These are phyloP conservation scores for Penicillium sp. DNA, from an alignment of 2,329 filamentous ascomycete genomes.

Conservation along the genomic window DNA sequence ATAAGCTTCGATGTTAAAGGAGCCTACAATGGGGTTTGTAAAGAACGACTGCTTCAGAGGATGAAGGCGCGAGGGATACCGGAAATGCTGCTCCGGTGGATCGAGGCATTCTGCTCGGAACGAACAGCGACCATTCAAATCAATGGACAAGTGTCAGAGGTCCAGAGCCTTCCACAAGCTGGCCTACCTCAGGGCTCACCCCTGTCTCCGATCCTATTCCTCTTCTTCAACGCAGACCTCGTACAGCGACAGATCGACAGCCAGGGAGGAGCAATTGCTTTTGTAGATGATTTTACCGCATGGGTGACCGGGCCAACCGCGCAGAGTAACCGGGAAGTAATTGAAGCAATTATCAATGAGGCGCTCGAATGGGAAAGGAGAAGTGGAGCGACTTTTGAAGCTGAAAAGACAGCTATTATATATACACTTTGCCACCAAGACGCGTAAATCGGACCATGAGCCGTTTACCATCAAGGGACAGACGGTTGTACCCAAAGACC, in stretches of 20 bases:
- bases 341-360: conserved; percentile 17
- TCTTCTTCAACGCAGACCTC: conserved; percentile 21
- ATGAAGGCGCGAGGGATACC: no score
- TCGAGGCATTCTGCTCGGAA: no score
- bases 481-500: conserved; percentile 11
- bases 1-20: no score
- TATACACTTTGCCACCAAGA: conserved; percentile 34
- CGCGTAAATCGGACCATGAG: conserved; percentile 17
- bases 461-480: conserved; percentile 22
- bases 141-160: no score
- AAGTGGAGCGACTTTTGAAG: conserved; percentile 34
- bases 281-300: conserved; percentile 18
- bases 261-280: conserved; percentile 20
- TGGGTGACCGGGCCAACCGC: conserved; percentile 13
- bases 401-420: conserved; percentile 35
- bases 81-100: no score
- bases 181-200: no score
- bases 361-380: conserved; percentile 27
- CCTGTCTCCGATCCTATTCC: background rate
- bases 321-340: conserved; percentile 13
- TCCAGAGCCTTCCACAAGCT: no score
- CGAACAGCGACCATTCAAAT: no score
- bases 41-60: no score
- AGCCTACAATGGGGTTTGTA: no score
- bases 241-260: conserved; percentile 32